Evolutionary conservation across 2,329 filamentous ascomycete genomes (phyloP).

Genomic region (Colletotrichum sojae): DNA sequence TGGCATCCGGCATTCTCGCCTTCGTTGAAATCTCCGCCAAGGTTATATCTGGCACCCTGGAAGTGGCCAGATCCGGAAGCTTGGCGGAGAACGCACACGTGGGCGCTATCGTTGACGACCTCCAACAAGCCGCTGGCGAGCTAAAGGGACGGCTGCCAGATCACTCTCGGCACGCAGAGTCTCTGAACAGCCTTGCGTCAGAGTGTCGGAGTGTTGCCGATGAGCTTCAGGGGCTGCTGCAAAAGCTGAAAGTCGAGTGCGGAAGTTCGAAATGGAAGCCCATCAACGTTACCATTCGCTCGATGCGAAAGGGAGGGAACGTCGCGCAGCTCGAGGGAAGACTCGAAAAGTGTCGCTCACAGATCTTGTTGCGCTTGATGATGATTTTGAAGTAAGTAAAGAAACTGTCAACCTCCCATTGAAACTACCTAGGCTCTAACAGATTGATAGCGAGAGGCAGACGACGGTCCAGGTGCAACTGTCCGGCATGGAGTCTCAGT

Average conservation of each 20-base stretch:
- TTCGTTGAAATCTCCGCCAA: not conserved
- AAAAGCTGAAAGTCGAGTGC: not conserved
- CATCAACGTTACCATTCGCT: not conserved
- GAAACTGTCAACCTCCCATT: not conserved
- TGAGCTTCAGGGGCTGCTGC: not conserved
- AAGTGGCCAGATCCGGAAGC: not conserved
- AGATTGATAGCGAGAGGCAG: not conserved
- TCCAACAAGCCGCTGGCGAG: not conserved
- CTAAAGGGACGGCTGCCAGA: not conserved
- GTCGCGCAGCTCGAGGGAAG: not conserved
- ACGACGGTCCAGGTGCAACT: not conserved
- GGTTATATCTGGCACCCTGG: not conserved
- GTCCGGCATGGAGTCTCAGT: not conserved
- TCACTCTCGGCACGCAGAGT: not conserved
- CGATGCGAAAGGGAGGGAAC: not conserved
- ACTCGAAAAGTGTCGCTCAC: not conserved
- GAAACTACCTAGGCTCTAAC: not conserved
- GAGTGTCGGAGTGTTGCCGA: not conserved
- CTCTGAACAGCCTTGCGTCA: not conserved
- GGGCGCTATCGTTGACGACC: not conserved
- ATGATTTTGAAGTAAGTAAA: not conserved
- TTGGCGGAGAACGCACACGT: not conserved
- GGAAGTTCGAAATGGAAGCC: not conserved
- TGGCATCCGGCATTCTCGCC: not conserved
- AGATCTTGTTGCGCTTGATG: not conserved